These are phyloP conservation scores for Coniochaeta sp. DNA, from an alignment of 2,329 filamentous ascomycete species.

Conservation along the genomic window DNA sequence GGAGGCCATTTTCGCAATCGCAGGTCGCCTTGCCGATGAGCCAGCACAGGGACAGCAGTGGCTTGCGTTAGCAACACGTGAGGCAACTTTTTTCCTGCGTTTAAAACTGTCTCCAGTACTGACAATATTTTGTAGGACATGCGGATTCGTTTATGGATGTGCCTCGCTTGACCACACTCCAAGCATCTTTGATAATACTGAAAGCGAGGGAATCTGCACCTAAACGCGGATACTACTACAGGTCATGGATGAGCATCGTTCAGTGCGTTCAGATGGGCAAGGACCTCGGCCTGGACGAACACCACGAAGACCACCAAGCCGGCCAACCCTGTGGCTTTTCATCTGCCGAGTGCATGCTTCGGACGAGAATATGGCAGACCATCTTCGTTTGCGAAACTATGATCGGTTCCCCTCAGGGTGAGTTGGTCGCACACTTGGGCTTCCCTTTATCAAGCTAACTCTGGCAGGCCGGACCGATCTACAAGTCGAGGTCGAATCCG, in stretches of 20 bases:
- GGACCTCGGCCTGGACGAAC: slow-evolving; percentile 83
- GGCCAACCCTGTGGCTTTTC: slow-evolving; percentile 63
- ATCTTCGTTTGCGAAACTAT: slow-evolving; percentile 83
- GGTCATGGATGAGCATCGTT: slow-evolving; percentile 94
- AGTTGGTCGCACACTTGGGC: slow-evolving; percentile 6
- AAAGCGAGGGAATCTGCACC: slow-evolving; percentile 91
- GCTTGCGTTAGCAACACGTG: slow-evolving; percentile 83
- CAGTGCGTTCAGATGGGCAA: slow-evolving; percentile 90
- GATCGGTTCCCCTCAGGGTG: slow-evolving; percentile 90
- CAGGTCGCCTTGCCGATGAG: slow-evolving; percentile 75
- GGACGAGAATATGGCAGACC: slow-evolving; percentile 84
- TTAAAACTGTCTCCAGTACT: slow-evolving; percentile 13
- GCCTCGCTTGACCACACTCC: slow-evolving; percentile 82
- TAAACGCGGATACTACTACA: slow-evolving; percentile 91
- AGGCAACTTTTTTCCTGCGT: slow-evolving; percentile 15
- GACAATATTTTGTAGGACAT: slow-evolving; percentile 56
- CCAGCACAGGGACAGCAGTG: slow-evolving; percentile 82
- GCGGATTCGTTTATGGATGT: slow-evolving; percentile 91
- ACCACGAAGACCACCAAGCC: slow-evolving; percentile 69
- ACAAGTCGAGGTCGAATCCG: slow-evolving; percentile 64
- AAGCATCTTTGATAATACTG: slow-evolving; percentile 78
- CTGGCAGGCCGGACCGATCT: slow-evolving; percentile 67
- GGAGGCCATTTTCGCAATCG: slow-evolving; percentile 87
- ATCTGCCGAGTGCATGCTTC: slow-evolving; percentile 70
- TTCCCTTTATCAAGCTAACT: not conserved